Conservation (phyloP, 345 rosid species). For the Populus euphratica region DNA sequence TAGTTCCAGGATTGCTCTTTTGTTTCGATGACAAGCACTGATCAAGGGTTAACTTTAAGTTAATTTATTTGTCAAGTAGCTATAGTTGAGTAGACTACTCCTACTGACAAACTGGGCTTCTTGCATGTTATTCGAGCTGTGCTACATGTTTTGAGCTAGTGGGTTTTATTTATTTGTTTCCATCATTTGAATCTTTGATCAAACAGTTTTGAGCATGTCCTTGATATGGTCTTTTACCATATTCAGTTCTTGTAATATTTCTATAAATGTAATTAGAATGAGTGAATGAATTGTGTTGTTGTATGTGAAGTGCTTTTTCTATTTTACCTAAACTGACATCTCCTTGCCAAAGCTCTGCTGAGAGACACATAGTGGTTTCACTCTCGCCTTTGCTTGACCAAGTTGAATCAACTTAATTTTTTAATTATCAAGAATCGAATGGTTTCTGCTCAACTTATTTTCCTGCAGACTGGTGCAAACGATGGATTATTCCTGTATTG, state of each 20-base stretch:
- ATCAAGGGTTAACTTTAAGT: not conserved
- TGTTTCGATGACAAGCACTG: not conserved
- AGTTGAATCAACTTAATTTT: not conserved
- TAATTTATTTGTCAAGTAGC: not conserved
- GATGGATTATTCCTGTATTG: conserved; percentile 92
- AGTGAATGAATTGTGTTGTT: not conserved
- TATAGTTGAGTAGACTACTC: not conserved
- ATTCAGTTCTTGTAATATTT: not conserved
- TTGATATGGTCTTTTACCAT: not conserved
- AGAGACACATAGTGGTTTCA: not conserved
- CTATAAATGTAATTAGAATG: not conserved
- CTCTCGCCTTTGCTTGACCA: not conserved
- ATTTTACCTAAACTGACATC: not conserved
- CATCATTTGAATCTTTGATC: not conserved
- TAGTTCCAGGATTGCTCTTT: not conserved
- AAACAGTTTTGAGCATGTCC: not conserved
- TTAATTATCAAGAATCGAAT: not conserved
- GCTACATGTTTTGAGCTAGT: not conserved
- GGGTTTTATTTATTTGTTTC: not conserved
- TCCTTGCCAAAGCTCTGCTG: not conserved
- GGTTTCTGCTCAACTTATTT: conserved; percentile 8
- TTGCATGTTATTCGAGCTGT: not conserved
- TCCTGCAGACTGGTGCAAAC: conserved; percentile 85
- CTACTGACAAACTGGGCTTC: not conserved
- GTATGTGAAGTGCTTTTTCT: not conserved